A percentile compares a stretch with the other conserved stretches of the same genome.
Evolutionary conservation across 2,329 filamentous ascomycete species (phyloP).

Genomic region (Celoporthe dispersa): DNA sequence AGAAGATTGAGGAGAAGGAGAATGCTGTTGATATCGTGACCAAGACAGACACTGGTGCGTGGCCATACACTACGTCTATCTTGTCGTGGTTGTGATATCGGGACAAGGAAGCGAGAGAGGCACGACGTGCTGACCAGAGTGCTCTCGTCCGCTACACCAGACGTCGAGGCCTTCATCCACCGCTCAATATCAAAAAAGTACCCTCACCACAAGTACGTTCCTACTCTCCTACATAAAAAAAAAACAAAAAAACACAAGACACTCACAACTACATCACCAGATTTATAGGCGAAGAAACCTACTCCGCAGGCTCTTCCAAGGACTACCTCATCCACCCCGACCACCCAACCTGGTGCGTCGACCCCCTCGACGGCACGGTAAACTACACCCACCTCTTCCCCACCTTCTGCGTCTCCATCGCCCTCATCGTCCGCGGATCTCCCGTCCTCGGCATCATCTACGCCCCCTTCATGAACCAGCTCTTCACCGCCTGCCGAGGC

Average conservation of each 20-base stretch:
- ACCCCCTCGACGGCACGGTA: conserved; percentile 79
- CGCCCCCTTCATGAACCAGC: conserved; percentile 70
- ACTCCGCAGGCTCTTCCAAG: conserved; percentile 69
- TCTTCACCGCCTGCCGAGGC: conserved; percentile 70
- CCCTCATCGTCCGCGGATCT: conserved; percentile 61
- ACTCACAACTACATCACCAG: conserved; percentile 42
- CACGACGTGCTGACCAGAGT: conserved; percentile 4
- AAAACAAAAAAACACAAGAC: no score
- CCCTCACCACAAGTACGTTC: conserved; percentile 66
- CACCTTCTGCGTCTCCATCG: conserved; percentile 82
- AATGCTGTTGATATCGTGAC: conserved; percentile 79
- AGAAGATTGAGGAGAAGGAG: conserved; percentile 66
- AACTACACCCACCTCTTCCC: conserved; percentile 82
- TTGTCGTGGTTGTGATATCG: neutral
- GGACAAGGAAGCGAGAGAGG: no score
- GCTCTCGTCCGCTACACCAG: conserved; percentile 43
- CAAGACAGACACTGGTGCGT: conserved; percentile 71
- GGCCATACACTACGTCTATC: conserved; percentile 20
- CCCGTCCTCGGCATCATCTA: conserved; percentile 74
- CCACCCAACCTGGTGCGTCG: conserved; percentile 74
- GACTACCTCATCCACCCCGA: conserved; percentile 66
- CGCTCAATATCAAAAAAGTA: conserved; percentile 61
- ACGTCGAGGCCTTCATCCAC: conserved; percentile 74
- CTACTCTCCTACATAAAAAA: no score
- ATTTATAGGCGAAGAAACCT: conserved; percentile 79